Evolutionary conservation across 768 basidiomycete species (phyloP).

Genomic region (Naematelia encephala): DNA sequence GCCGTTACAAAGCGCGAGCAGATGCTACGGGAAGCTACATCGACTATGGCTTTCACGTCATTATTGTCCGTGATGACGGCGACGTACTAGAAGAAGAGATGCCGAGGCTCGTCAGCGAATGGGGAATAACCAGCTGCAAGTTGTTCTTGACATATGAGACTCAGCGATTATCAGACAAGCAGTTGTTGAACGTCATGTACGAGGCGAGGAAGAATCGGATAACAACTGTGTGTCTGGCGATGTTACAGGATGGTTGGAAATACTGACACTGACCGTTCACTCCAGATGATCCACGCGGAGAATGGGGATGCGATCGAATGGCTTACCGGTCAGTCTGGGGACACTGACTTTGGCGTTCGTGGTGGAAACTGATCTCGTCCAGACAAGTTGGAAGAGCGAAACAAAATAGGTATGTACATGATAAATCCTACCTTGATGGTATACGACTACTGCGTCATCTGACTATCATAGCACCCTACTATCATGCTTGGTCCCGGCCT

Average conservation of each 20-base stretch:
- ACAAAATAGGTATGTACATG: constrained; percentile 15
- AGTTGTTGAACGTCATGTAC: constrained; percentile 1
- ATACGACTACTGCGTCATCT: constrained; percentile 24
- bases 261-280: too few relatives aligned
- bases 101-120: constrained; percentile 2
- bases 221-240: neutral
- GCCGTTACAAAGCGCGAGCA: constrained; percentile 6
- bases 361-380: neutral
- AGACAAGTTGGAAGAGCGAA: constrained; percentile 22
- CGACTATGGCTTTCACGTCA: constrained; percentile 12
- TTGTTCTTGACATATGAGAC: neutral
- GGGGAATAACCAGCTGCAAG: constrained; percentile 2
- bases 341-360: neutral
- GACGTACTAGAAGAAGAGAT: constrained; percentile 7
- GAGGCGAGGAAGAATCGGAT: neutral
- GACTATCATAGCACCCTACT: constrained; percentile 28
- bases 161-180: neutral
- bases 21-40: neutral
- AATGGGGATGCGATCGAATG: constrained; percentile 38
- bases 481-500: constrained; percentile 30
- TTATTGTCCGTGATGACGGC: neutral
- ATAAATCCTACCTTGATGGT: constrained; percentile 16
- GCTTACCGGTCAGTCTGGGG: constrained; percentile 14
- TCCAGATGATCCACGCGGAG: constrained; percentile 26
- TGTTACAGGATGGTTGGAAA: too few relatives aligned